A percentile compares a stretch with the other conserved stretches of the same genome.
phyloP scores from a whole-genome alignment of 2,329 filamentous ascomycete genomes.

The Colletotrichum musicola region DNA sequence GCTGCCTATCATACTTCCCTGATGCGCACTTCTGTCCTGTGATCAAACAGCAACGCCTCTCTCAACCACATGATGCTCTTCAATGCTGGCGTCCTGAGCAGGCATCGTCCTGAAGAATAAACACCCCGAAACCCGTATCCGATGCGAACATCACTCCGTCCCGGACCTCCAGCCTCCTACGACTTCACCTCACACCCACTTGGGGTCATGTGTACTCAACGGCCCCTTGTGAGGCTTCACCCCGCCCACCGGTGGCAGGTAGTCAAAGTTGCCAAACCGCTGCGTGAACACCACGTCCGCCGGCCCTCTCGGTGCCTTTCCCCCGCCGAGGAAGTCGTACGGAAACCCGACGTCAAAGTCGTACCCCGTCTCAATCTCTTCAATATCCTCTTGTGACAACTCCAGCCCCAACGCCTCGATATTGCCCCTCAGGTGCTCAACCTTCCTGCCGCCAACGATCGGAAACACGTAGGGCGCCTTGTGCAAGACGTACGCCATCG shows the following conservation, averaged over 20 bases:
- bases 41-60: too few relatives aligned
- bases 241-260: not conserved
- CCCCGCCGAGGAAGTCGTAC: not conserved
- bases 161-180: not conserved
- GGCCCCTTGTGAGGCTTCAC: conserved; percentile 2
- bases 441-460: conserved; percentile 70
- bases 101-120: too few relatives aligned
- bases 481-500: conserved; percentile 71
- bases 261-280: not conserved
- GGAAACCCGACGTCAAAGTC: conserved; percentile 70
- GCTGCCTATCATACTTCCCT: too few relatives aligned
- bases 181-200: not conserved
- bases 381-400: conserved; percentile 65
- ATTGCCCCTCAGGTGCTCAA: conserved; percentile 71
- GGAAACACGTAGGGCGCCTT: conserved; percentile 73
- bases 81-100: too few relatives aligned
- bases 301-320: not conserved
- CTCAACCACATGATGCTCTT: too few relatives aligned
- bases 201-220: conserved; percentile 2
- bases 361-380: conserved; percentile 65
- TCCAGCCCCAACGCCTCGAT: conserved; percentile 67
- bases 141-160: not conserved
- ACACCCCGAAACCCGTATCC: too few relatives aligned
- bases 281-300: not conserved
- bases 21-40: too few relatives aligned